Conservation (phyloP, 306 rosid species). For the Spatholobus suberectus region DNA sequence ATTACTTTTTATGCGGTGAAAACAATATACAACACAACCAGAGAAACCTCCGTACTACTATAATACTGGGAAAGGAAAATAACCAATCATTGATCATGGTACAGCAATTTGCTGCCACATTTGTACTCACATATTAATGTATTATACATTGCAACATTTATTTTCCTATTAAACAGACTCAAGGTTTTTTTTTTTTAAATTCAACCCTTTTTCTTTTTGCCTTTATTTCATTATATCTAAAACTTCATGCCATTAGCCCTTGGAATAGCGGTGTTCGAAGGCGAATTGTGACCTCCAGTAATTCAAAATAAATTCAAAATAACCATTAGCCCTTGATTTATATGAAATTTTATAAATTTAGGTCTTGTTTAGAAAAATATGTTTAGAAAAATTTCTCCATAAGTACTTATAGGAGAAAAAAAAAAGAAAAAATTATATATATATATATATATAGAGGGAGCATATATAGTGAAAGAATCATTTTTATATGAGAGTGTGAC, state of each 20-base stretch:
- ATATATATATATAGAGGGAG: too few relatives aligned
- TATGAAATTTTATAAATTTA: too few relatives aligned
- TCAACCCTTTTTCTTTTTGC: not conserved
- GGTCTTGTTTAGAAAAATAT: too few relatives aligned
- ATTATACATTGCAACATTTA: not conserved
- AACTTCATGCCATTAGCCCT: not conserved
- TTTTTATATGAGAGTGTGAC: too few relatives aligned
- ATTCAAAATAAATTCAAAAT: not conserved
- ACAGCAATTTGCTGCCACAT: slow-evolving; percentile 4
- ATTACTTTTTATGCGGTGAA: not conserved
- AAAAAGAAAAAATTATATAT: too few relatives aligned
- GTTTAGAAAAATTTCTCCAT: too few relatives aligned
- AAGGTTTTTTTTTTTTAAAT: not conserved
- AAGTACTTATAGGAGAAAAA: too few relatives aligned
- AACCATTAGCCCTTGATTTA: too few relatives aligned
- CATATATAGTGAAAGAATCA: too few relatives aligned
- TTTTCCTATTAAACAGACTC: not conserved
- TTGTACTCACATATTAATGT: not conserved
- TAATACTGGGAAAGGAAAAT: not conserved
- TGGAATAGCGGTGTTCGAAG: not conserved
- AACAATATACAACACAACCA: not conserved
- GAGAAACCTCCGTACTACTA: not conserved
- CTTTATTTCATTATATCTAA: not conserved
- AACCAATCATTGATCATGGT: not conserved
- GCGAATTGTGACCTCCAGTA: not conserved